Evolutionary conservation across 1,284 basidiomycete species (phyloP).

Genomic region (Ustilago esculenta): DNA sequence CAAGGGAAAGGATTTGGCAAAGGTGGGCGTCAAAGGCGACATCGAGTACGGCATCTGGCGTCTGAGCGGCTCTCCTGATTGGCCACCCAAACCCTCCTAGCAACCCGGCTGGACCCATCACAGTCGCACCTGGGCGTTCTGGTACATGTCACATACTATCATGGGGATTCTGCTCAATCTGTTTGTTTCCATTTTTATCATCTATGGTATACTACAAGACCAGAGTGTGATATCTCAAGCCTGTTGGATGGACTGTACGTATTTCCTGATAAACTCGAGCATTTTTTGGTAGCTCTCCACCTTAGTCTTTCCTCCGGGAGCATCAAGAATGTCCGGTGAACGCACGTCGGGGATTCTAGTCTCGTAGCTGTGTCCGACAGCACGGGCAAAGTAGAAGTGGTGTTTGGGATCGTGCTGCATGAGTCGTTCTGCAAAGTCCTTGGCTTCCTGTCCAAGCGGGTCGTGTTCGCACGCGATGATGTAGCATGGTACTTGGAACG

Average conservation of each 20-base stretch:
- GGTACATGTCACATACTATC: no score
- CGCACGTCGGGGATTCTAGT: conserved; percentile 31
- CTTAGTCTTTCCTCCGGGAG: conserved; percentile 24
- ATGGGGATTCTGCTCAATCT: no score
- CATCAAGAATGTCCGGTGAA: not conserved
- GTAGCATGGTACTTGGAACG: conserved; percentile 28
- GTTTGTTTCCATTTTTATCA: no score
- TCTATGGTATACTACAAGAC: no score
- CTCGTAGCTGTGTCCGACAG: conserved; percentile 38
- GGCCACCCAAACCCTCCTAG: conserved; percentile 27
- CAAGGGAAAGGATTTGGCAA: conserved; percentile 38
- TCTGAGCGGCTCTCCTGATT: conserved; percentile 32
- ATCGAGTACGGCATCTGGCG: conserved; percentile 55
- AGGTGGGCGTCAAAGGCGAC: conserved; percentile 42
- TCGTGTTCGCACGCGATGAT: conserved; percentile 46
- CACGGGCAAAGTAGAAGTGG: conserved; percentile 26
- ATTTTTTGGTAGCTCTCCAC: conserved; percentile 27
- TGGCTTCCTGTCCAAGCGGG: conserved; percentile 27
- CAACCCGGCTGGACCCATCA: no score
- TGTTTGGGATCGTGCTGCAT: conserved; percentile 11
- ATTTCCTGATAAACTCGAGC: conserved; percentile 20
- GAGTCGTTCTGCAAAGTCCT: conserved; percentile 10
- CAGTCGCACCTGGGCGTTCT: no score
- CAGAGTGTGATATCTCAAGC: not conserved
- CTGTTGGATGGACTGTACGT: conserved; percentile 8